Conservation (phyloP, 1,284 basidiomycete genomes). For the Peniophora sp. region DNA sequence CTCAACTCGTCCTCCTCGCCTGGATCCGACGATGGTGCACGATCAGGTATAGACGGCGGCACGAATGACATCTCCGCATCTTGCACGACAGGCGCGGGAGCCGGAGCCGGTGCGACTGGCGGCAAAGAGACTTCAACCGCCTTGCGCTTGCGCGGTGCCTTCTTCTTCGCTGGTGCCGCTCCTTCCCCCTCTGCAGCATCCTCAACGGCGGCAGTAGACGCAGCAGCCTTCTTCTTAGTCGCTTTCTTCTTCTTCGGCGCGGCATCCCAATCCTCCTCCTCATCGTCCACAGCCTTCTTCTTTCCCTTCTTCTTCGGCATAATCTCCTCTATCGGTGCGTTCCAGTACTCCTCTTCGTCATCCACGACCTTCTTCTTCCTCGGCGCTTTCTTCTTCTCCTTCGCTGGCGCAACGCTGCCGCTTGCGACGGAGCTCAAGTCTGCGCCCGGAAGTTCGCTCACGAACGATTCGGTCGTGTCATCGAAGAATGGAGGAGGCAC, state of each 20-base stretch:
- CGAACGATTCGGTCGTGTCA: constrained; percentile 9
- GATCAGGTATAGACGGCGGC: too few relatives aligned
- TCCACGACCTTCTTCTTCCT: constrained; percentile 7
- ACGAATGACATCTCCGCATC: too few relatives aligned
- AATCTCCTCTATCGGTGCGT: constrained; percentile 3
- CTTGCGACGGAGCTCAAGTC: too few relatives aligned
- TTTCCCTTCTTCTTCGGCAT: too few relatives aligned
- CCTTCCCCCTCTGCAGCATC: constrained; percentile 9
- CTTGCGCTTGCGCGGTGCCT: constrained; percentile 1
- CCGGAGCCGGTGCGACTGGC: too few relatives aligned
- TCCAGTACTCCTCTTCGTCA: constrained; percentile 4
- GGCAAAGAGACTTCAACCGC: constrained; percentile 5
- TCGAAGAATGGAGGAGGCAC: constrained; percentile 13
- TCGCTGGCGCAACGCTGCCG: too few relatives aligned
- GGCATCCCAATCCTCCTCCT: background rate
- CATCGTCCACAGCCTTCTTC: background rate
- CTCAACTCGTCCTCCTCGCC: too few relatives aligned
- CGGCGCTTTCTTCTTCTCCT: constrained; percentile 7
- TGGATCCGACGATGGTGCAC: too few relatives aligned
- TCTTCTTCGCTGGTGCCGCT: background rate
- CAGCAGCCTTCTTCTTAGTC: constrained; percentile 5
- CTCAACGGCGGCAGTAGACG: background rate
- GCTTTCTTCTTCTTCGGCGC: constrained; percentile 14
- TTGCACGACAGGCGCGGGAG: too few relatives aligned
- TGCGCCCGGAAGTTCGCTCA: too few relatives aligned